Conservation (phyloP, 345 rosid species). For the Citrus mangshanensis region DNA sequence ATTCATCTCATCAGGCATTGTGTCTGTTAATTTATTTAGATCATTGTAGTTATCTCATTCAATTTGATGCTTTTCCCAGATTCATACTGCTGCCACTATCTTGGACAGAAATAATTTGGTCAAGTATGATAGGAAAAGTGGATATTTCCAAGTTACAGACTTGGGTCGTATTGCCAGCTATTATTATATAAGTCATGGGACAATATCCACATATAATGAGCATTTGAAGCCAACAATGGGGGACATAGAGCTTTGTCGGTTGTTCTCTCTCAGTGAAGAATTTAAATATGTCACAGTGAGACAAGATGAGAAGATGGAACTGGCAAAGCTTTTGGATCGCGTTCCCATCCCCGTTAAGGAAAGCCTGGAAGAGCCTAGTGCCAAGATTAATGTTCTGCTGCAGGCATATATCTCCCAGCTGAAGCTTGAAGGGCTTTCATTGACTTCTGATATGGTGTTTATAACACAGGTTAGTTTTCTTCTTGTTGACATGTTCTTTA, state of each 20-base stretch:
- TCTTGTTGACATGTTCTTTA: not conserved
- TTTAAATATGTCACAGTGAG: slow-evolving; percentile 93
- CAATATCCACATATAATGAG: slow-evolving; percentile 86
- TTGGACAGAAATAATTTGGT: slow-evolving; percentile 91
- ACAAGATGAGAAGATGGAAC: slow-evolving; percentile 99
- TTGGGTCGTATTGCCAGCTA: slow-evolving; percentile 98
- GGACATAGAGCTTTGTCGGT: slow-evolving; percentile 82
- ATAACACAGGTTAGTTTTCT: slow-evolving; percentile 73
- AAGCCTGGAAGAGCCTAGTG: slow-evolving; percentile 94
- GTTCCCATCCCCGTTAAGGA: slow-evolving; percentile 97
- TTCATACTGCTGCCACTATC: slow-evolving; percentile 89
- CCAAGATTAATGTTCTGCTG: slow-evolving; percentile 89
- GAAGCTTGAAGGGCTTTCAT: slow-evolving; percentile 95
- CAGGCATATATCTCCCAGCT: slow-evolving; percentile 96
- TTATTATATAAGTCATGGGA: slow-evolving; percentile 89
- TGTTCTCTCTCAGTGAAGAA: slow-evolving; percentile 90
- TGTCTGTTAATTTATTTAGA: not conserved
- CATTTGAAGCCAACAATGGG: slow-evolving; percentile 99
- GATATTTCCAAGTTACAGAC: slow-evolving; percentile 95
- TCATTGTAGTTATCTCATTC: not conserved
- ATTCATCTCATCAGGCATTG: not conserved
- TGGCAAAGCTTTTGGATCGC: slow-evolving; percentile 88
- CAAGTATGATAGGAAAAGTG: slow-evolving; percentile 89
- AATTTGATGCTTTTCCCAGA: slow-evolving; percentile 38
- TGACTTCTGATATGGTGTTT: slow-evolving; percentile 92